phyloP scores from a whole-genome alignment of 2,329 filamentous ascomycete genomes.

The Cadophora gregata region DNA sequence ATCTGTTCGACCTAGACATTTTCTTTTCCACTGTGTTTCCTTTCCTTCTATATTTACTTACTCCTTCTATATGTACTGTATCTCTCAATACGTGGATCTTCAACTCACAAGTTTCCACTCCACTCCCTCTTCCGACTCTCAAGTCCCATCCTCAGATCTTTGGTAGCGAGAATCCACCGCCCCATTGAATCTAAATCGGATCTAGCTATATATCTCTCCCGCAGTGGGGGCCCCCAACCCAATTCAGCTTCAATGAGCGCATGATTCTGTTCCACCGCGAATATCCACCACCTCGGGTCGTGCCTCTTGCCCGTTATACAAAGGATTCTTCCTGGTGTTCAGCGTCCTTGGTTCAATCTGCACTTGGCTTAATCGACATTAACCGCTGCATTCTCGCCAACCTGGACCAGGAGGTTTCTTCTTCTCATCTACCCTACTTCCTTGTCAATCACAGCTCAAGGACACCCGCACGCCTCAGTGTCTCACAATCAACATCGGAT shows the following conservation, averaged over 20 bases:
- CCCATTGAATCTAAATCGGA: neutral
- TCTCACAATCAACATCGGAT: neutral
- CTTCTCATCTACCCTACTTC: neutral
- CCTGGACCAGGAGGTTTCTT: neutral
- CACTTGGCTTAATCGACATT: neutral
- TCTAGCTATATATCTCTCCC: neutral
- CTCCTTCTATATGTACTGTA: no score
- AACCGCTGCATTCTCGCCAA: neutral
- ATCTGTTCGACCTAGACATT: neutral
- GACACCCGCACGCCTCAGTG: neutral
- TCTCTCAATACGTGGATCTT: no score
- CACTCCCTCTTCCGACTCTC: neutral
- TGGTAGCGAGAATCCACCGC: slow-evolving; percentile 5
- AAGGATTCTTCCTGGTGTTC: neutral
- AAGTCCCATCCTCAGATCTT: neutral
- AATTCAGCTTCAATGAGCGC: slow-evolving; percentile 18
- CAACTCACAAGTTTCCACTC: neutral
- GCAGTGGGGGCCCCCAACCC: slow-evolving; percentile 10
- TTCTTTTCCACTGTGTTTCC: neutral
- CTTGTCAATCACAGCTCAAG: neutral
- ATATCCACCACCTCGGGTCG: neutral
- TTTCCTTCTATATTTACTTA: no score
- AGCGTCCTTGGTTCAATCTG: neutral
- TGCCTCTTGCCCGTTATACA: neutral
- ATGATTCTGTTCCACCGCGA: neutral